phyloP scores from a whole-genome alignment of 371 early-diverging fungal genomes.

The Cokeromyces recurvatus region DNA sequence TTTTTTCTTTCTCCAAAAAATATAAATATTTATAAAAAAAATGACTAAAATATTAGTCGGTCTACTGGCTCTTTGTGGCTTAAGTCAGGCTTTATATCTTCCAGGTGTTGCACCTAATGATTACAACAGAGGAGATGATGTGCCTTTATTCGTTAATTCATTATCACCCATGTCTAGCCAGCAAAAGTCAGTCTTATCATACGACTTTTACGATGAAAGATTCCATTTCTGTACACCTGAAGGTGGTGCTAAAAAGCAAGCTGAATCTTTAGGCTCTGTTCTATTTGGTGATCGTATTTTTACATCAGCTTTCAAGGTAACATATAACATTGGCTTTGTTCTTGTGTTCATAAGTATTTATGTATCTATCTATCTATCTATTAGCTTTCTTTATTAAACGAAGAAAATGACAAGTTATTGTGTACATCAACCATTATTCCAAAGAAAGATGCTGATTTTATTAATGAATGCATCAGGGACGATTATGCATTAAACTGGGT shows the following conservation, averaged over 20 bases:
- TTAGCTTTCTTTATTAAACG: constrained; percentile 23
- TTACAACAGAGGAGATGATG: constrained; percentile 64
- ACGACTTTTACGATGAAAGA: constrained; percentile 76
- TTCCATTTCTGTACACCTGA: constrained; percentile 87
- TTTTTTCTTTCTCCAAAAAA: not conserved
- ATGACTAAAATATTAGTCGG: constrained; percentile 7
- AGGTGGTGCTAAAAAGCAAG: constrained; percentile 59
- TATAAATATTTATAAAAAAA: no score
- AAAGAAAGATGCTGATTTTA: constrained; percentile 73
- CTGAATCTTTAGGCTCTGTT: constrained; percentile 87
- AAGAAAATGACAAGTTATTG: constrained; percentile 57
- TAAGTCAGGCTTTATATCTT: constrained; percentile 70
- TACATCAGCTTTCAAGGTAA: constrained; percentile 78
- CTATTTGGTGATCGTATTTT: constrained; percentile 96
- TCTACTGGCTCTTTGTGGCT: constrained; percentile 10
- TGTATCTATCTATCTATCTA: no score
- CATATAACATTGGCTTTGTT: no score
- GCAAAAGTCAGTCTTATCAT: constrained; percentile 76
- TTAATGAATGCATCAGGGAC: constrained; percentile 79
- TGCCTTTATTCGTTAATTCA: constrained; percentile 85
- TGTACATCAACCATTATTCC: constrained; percentile 62
- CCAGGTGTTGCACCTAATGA: constrained; percentile 94
- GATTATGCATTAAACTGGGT: constrained; percentile 81
- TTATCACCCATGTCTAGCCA: constrained; percentile 70
- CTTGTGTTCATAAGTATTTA: no score